Base-by-base conservation (phyloP, 345 rosid genomes). In the Corchorus olitorius region DNA sequence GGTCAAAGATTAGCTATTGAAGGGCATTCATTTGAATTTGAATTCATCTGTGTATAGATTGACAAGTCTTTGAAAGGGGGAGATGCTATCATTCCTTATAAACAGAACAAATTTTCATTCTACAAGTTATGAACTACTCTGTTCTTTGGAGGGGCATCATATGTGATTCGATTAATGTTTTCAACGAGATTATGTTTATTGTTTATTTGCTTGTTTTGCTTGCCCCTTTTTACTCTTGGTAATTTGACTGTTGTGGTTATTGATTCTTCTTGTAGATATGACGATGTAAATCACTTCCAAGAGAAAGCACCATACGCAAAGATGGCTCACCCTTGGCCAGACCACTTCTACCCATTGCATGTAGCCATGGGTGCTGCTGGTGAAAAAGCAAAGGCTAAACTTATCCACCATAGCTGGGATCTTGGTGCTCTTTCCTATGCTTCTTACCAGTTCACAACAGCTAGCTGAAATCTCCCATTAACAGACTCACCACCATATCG, bases 301-400 rank as follows among this genome's bases (percentile, higher is more conserved):
- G 81, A 72, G 77, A 92, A 81, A 80, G 97, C 98, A 53, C 98
- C 97, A 0, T 73, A 91, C n/a, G 90, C 92, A 33, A 93, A 87
- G 71, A 82, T 5, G 84, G 97, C 95, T 72, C 98, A 96, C 76
- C 99, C 99, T 1, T 77, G 78, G 85, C 98, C 97, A 0, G 99
- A 96, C 58, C 98, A 93, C 88, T 89, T 96, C 48, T 91, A 89
- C 62, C 99, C 99, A 2, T 75, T 96, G 87, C 98, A 93, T 1
- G 95, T 94, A 4, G 99, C 94, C 1, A 81, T 96, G 84, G 98
- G 99, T 15, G 98, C 97, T 10, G 95, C 97, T 0, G 98, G 94
- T 39, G 91, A 75, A 59, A 72, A 82, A 71, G 77, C 94, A 15
- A 86, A 88, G 79, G 93, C 94, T 10, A 87, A 87, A 82, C 94